A percentile compares a stretch with the other conserved stretches of the same genome.
phyloP scores from a whole-genome alignment of 2,329 filamentous ascomycete genomes.

The Scedosporium minutisporum region DNA sequence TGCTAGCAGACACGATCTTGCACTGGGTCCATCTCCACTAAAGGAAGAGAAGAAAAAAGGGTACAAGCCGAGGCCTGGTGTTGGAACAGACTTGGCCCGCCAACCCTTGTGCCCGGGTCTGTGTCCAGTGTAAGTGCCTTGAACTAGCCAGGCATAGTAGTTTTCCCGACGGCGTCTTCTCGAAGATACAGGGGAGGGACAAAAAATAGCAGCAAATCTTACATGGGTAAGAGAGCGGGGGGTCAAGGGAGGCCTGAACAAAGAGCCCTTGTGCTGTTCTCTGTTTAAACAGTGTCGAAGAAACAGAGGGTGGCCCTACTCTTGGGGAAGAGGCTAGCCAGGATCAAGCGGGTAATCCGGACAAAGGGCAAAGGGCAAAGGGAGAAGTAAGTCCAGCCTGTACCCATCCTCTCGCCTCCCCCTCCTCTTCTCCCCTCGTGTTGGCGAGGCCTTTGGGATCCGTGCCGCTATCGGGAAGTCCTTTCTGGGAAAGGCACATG shows the following conservation, averaged over 20 bases:
- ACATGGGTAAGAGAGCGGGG: neutral
- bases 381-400: neutral
- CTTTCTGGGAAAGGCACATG: neutral
- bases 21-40: too few relatives aligned
- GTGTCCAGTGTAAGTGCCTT: too few relatives aligned
- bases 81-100: too few relatives aligned
- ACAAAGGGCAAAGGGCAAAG: neutral
- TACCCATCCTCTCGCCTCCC: neutral
- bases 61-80: too few relatives aligned
- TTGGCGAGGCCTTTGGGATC: neutral
- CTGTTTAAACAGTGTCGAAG: neutral
- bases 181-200: too few relatives aligned
- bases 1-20: too few relatives aligned
- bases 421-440: neutral
- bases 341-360: neutral
- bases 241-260: neutral
- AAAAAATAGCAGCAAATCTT: too few relatives aligned
- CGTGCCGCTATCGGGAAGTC: neutral
- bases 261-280: neutral
- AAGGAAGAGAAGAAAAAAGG: too few relatives aligned
- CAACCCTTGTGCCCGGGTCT: too few relatives aligned
- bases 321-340: neutral
- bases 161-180: too few relatives aligned
- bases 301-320: neutral
- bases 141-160: too few relatives aligned